phyloP scores from a whole-genome alignment of 2,329 filamentous ascomycete species.

The Lachnellula cervina region DNA sequence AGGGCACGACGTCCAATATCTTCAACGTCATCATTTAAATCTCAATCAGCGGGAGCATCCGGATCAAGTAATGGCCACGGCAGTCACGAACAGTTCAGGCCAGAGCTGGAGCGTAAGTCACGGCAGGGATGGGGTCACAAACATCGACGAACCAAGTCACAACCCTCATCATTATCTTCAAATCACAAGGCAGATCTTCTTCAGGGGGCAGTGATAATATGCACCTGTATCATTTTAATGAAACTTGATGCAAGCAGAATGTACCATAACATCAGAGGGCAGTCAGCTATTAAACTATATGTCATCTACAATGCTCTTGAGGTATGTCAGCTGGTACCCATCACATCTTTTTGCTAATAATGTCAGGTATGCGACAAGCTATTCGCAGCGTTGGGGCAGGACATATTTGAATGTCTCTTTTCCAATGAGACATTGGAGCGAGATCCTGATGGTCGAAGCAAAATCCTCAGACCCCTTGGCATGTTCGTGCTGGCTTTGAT shows the following conservation, averaged over 20 bases:
- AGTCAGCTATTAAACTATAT: conserved; percentile 96
- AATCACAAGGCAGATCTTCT: conserved; percentile 94
- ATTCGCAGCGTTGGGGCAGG: conserved; percentile 86
- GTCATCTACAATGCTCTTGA: conserved; percentile 98
- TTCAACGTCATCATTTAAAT: conserved; percentile 25
- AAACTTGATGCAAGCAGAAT: conserved; percentile 91
- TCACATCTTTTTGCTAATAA: conserved; percentile 63
- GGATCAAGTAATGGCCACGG: conserved; percentile 12
- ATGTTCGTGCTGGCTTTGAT: conserved; percentile 83
- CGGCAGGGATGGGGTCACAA: conserved; percentile 32
- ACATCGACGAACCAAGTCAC: conserved; percentile 75
- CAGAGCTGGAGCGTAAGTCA: conserved; percentile 23
- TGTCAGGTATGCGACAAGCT: conserved; percentile 84
- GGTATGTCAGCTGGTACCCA: conserved; percentile 35
- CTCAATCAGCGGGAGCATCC: conserved; percentile 15
- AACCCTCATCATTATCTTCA: conserved; percentile 76
- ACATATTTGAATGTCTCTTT: conserved; percentile 93
- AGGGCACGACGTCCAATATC: conserved; percentile 20
- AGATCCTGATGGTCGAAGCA: conserved; percentile 82
- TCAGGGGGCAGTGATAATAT: conserved; percentile 82
- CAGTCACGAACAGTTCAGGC: conserved; percentile 16
- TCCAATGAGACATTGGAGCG: conserved; percentile 88
- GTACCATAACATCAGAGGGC: conserved; percentile 95
- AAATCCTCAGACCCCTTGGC: conserved; percentile 80
- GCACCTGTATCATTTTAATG: conserved; percentile 81